Percentiles rank a stretch among this genome's conserved stretches.
These are phyloP conservation scores for Evernia prunastri DNA, from an alignment of 495 filamentous ascomycete species.

Conservation along the genomic window DNA sequence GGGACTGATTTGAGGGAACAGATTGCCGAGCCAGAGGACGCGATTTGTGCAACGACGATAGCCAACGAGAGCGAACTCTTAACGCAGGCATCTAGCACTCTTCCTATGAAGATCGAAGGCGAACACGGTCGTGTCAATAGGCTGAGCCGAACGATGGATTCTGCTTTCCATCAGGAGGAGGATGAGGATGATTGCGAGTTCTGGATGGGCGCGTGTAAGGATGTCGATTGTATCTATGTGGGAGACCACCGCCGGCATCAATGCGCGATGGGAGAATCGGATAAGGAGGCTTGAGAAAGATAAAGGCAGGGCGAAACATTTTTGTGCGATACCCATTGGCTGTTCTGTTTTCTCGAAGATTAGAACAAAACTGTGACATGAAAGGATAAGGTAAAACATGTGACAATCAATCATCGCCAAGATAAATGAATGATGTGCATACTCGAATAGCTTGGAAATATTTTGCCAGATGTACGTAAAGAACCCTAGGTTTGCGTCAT, in stretches of 20 bases:
- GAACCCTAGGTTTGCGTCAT: too few relatives aligned
- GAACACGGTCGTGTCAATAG: background rate
- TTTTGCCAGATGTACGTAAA: too few relatives aligned
- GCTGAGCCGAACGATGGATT: background rate
- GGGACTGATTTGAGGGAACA: background rate
- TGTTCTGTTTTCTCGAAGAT: too few relatives aligned
- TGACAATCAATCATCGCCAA: too few relatives aligned
- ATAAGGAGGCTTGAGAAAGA: too few relatives aligned
- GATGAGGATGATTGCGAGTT: background rate
- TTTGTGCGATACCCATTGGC: too few relatives aligned
- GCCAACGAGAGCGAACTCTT: background rate
- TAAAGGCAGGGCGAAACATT: too few relatives aligned
- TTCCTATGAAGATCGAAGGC: background rate
- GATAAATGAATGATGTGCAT: too few relatives aligned
- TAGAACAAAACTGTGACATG: too few relatives aligned
- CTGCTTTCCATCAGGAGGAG: background rate
- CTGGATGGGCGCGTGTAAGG: background rate
- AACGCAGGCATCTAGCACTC: background rate
- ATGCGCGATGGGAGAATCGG: background rate
- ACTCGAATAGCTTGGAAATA: too few relatives aligned
- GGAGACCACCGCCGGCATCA: background rate
- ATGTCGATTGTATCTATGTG: background rate
- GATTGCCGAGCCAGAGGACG: background rate
- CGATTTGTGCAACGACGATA: background rate
- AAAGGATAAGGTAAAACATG: too few relatives aligned